Percentiles rank a stretch among this genome's conserved stretches.
These are phyloP conservation scores for Pyronema domesticum DNA, from an alignment of 495 filamentous ascomycete species.

Conservation along the genomic window DNA sequence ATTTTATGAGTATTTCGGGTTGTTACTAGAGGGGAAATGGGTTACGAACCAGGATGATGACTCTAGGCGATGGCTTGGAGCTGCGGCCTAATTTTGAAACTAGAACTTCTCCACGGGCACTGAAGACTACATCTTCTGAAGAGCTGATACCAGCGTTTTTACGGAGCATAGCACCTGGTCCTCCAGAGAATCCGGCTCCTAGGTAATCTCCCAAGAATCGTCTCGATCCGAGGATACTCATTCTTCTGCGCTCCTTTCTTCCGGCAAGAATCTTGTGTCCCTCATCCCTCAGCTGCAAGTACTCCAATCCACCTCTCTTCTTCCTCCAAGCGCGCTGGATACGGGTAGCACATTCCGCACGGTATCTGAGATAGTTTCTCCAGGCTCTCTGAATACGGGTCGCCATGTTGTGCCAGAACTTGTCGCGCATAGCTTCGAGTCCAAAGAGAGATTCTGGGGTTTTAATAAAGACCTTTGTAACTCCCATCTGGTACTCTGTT, in stretches of 20 bases:
- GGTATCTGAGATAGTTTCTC: constrained; percentile 85
- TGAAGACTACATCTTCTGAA: constrained; percentile 67
- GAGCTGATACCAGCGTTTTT: constrained; percentile 42
- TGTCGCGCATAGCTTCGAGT: constrained; percentile 89
- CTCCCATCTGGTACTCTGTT: constrained; percentile 94
- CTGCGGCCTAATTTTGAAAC: constrained; percentile 90
- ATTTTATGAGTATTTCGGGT: constrained; percentile 2
- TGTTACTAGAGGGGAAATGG: neutral
- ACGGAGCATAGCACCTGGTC: constrained; percentile 66
- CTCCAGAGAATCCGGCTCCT: constrained; percentile 60
- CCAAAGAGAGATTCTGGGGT: constrained; percentile 95
- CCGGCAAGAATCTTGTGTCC: constrained; percentile 71
- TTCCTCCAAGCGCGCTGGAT: constrained; percentile 94
- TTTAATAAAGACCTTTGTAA: constrained; percentile 96
- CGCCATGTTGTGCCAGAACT: constrained; percentile 99
- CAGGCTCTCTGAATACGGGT: constrained; percentile 93
- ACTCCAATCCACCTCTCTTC: constrained; percentile 70
- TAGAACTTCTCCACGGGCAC: constrained; percentile 71
- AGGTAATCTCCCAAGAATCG: constrained; percentile 94
- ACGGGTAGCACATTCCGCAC: constrained; percentile 76
- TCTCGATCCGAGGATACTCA: constrained; percentile 74
- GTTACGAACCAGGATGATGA: constrained; percentile 51
- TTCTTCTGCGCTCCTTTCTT: constrained; percentile 78
- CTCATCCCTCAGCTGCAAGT: constrained; percentile 69
- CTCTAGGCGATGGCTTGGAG: constrained; percentile 76